Evolutionary conservation across 148 eudicot genomes (phyloP).

Genomic region (Simmondsia chinensis): DNA sequence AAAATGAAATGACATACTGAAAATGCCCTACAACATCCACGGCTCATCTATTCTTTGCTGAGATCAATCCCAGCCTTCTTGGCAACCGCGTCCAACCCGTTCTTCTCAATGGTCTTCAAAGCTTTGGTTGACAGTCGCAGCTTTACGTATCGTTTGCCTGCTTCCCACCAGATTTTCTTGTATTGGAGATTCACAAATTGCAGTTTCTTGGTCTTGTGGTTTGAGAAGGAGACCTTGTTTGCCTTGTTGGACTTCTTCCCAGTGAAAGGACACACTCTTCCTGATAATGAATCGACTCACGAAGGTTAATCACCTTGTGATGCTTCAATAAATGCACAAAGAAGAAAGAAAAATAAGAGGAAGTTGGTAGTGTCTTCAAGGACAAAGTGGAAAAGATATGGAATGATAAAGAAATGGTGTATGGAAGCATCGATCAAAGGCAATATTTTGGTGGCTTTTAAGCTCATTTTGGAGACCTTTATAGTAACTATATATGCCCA

Average conservation of each 20-base stretch:
- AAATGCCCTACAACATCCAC: conserved; percentile 11
- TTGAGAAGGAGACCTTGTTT: conserved; percentile 77
- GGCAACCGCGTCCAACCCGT: conserved; percentile 86
- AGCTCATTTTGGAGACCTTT: too few species aligned
- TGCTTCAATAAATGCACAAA: background rate
- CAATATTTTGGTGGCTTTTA: too few species aligned
- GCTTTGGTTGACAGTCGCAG: conserved; percentile 83
- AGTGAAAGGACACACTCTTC: conserved; percentile 85
- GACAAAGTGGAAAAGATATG: too few species aligned
- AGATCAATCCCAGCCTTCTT: conserved; percentile 98
- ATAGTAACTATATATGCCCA: too few species aligned
- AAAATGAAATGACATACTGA: background rate
- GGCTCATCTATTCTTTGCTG: conserved; percentile 36
- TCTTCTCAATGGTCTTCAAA: conserved; percentile 86
- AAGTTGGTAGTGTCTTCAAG: too few species aligned
- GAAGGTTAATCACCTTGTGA: background rate
- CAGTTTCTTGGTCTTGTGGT: conserved; percentile 71
- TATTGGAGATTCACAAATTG: conserved; percentile 87
- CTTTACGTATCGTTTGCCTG: conserved; percentile 76
- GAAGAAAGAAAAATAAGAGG: background rate
- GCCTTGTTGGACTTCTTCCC: conserved; percentile 89
- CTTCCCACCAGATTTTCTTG: conserved; percentile 97
- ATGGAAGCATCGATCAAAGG: too few species aligned
- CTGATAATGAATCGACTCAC: conserved; percentile 29
- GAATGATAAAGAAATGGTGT: too few species aligned